Conservation (phyloP, 23 red algal genomes). For the Gracilaria domingensis region DNA sequence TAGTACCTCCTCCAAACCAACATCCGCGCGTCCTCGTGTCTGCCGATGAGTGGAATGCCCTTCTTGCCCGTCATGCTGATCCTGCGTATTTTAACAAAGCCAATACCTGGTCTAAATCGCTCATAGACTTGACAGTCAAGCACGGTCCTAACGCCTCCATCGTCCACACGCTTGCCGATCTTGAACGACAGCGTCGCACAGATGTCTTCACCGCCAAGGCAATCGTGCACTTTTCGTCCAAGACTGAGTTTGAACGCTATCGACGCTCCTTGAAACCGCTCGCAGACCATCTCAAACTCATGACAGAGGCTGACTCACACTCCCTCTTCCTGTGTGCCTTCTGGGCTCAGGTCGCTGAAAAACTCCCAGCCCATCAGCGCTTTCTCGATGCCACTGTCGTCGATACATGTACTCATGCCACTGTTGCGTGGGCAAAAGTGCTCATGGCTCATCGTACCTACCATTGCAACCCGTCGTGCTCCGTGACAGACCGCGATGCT, state of each 20-base stretch:
- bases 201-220: slow-evolving; percentile 1
- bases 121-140: not conserved
- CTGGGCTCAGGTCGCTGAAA: slow-evolving; percentile 53
- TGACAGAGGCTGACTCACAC: slow-evolving; percentile 28
- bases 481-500: not conserved
- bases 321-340: slow-evolving; percentile 56
- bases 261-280: slow-evolving; percentile 26
- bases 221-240: slow-evolving; percentile 4
- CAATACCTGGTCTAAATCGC: slow-evolving; percentile 22
- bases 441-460: slow-evolving; percentile 59
- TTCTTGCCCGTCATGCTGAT: slow-evolving; percentile 25
- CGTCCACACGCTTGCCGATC: slow-evolving; percentile 26
- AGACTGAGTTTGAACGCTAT: not conserved
- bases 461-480: slow-evolving; percentile 35
- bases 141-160: slow-evolving; percentile 21
- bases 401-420: slow-evolving; percentile 34
- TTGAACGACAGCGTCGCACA: slow-evolving; percentile 27
- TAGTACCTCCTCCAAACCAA: not conserved
- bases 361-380: not conserved
- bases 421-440: slow-evolving; percentile 66
- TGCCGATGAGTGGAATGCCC: slow-evolving; percentile 18
- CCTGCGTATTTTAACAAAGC: slow-evolving; percentile 7
- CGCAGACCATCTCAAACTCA: slow-evolving; percentile 32
- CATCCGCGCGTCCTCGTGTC: slow-evolving; percentile 38
- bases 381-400: not conserved